Conservation (phyloP, 2,329 filamentous ascomycete species). For the Hypoxylon sp. region DNA sequence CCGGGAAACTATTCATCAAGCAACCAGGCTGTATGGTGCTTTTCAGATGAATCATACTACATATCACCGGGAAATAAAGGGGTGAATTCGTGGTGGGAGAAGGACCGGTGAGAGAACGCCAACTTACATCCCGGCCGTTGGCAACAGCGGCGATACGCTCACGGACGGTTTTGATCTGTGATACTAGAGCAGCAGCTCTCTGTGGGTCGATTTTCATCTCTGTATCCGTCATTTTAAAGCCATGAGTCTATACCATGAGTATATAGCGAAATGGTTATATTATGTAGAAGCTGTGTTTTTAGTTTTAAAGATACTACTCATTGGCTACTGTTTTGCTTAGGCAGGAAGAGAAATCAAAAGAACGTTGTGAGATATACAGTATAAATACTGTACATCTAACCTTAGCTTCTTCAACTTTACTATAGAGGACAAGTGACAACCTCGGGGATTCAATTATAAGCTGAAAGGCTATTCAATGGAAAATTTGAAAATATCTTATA, state of each 20-base stretch:
- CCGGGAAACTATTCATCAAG: background rate
- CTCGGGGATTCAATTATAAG: background rate
- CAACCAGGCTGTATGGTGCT: background rate
- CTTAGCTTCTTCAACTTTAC: background rate
- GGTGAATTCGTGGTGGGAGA: background rate
- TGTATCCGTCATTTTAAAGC: slow-evolving; percentile 60
- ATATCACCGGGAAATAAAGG: background rate
- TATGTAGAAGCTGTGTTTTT: background rate
- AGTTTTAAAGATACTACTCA: slow-evolving; percentile 16
- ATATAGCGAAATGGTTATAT: background rate
- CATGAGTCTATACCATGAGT: slow-evolving; percentile 23
- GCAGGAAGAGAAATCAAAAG: slow-evolving; percentile 11
- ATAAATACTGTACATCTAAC: slow-evolving; percentile 22
- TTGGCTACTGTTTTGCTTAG: slow-evolving; percentile 2
- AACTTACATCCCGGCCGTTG: slow-evolving; percentile 69
- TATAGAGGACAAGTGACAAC: background rate
- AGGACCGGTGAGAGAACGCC: slow-evolving; percentile 1
- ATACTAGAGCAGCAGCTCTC: slow-evolving; percentile 73
- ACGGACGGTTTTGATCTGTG: slow-evolving; percentile 73
- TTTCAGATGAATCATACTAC: background rate
- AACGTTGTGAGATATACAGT: slow-evolving; percentile 22
- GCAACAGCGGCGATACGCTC: slow-evolving; percentile 70
- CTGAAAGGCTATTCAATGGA: background rate
- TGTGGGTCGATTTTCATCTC: slow-evolving; percentile 74
- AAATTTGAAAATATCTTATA: background rate